Conservation (phyloP, 805 yeast species). For the Lachancea sp. region DNA sequence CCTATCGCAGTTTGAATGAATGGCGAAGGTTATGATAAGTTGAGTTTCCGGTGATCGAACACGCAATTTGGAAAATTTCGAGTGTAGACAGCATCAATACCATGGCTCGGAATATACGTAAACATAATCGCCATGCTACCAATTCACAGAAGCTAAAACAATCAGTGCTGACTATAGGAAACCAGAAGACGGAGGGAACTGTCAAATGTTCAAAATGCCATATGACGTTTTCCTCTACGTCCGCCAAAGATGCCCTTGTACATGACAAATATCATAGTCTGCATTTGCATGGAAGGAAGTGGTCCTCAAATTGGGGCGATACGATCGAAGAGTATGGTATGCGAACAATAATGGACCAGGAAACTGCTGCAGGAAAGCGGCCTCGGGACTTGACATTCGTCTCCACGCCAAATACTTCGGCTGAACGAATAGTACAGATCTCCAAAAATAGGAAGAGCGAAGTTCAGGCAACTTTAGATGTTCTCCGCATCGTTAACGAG, state of each 20-base stretch:
- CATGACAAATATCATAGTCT: conserved; percentile 49
- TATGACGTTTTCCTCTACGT: conserved; percentile 21
- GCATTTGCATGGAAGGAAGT: conserved; percentile 44
- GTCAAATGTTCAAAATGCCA: conserved; percentile 24
- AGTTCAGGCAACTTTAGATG: conserved; percentile 32
- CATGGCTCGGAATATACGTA: background rate
- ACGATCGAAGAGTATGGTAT: conserved; percentile 8
- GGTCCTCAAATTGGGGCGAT: conserved; percentile 38
- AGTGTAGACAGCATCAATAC: background rate
- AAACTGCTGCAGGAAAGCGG: too few species aligned
- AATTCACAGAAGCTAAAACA: background rate
- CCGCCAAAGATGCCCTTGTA: conserved; percentile 16
- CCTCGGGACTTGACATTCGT: too few species aligned
- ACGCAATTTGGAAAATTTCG: background rate
- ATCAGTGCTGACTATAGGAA: background rate
- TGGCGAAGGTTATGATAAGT: too few species aligned
- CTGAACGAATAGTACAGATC: background rate
- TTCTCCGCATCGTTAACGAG: conserved; percentile 49
- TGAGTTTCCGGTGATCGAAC: background rate
- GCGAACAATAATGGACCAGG: too few species aligned
- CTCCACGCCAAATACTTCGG: too few species aligned
- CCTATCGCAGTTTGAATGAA: too few species aligned
- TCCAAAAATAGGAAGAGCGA: conserved; percentile 19
- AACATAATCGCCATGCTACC: background rate
- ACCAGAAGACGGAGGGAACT: conserved; percentile 2